Evolutionary conservation across 371 early-diverging fungal species (phyloP), one percentile per base, ranked within the genome.

Genomic region (Sporodiniella umbellata): DNA sequence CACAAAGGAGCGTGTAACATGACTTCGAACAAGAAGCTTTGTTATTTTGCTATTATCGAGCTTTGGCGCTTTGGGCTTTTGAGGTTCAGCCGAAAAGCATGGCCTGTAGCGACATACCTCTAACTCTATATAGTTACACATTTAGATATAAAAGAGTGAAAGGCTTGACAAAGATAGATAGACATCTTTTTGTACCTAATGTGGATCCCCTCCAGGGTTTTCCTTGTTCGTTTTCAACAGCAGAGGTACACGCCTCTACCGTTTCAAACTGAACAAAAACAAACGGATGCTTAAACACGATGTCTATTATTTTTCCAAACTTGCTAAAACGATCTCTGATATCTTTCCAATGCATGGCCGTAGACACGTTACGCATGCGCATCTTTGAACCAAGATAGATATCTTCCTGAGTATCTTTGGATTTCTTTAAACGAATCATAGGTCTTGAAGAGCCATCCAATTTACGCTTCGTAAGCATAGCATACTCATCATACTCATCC

Each of bases 401-500:
- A 33, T 33, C 54, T 33, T 49, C 58, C 51, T 60, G 53, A 45
- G 62, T 45, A 40, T 53, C 56, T 24, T 54, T 53, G 38, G 48
- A 54, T 33, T 62, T n/a, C n/a, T n/a, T n/a, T n/a, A n/a, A n/a
- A n/a, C n/a, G n/a, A n/a, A n/a, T n/a, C n/a, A n/a, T n/a, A n/a
- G n/a, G n/a, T n/a, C n/a, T 28, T 28, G 30, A 7, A 28, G 30
- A 28, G 4, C 43, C 42, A 22, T 25, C 45, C 31, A 12, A 33
- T 15, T 39, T 43, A 17, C 50, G 43, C 39, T 62, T 60, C 31
- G 54, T 64, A 62, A 71, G 63, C 48, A 71, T 51, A 44, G 65
- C 59, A 56, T 71, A 71, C 62, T 71, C 72, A 60, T 71, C 72
- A 63, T 67, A 71, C 68, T 71, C 72, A 71, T 71, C 72, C 40